These are phyloP conservation scores for Trametes cubensis DNA, from an alignment of 768 basidiomycete genomes.

Conservation along the genomic window DNA sequence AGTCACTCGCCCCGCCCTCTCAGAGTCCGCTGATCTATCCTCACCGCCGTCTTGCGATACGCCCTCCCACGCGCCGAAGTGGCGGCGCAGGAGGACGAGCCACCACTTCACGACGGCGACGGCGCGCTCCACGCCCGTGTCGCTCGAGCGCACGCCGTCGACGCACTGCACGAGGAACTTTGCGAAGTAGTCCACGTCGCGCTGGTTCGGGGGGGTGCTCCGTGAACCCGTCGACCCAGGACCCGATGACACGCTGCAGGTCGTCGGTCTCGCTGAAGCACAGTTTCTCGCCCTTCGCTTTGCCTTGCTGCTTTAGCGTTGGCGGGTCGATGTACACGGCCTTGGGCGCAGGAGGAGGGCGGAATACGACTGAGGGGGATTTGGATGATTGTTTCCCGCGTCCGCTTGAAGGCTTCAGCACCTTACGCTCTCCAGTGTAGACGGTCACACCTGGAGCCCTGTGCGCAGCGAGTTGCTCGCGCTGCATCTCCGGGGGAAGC, in stretches of 20 bases:
- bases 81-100: constrained; percentile 65
- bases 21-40: constrained; percentile 19
- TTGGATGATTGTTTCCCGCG: constrained; percentile 19
- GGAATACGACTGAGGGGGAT: constrained; percentile 43
- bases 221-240: constrained; percentile 72
- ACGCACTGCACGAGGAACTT: constrained; percentile 73
- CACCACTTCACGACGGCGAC: constrained; percentile 81
- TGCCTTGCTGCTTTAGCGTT: constrained; percentile 57
- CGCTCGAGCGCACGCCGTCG: constrained; percentile 54
- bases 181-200: constrained; percentile 75
- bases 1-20: constrained; percentile 35
- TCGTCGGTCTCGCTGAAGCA: constrained; percentile 68
- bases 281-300: constrained; percentile 54
- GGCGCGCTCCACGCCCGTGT: constrained; percentile 71
- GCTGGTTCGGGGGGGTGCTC: constrained; percentile 65
- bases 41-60: constrained; percentile 29
- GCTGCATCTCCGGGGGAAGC: constrained; percentile 68
- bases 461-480: constrained; percentile 70
- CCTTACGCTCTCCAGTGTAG: constrained; percentile 40
- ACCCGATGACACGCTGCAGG: constrained; percentile 68
- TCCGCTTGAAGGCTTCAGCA: constrained; percentile 50
- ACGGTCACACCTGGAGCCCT: constrained; percentile 37
- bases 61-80: constrained; percentile 62
- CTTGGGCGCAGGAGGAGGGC: constrained; percentile 53
- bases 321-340: constrained; percentile 55